Percentiles rank a stretch among this genome's conserved stretches.
These are phyloP conservation scores for Yamadazyma olivae DNA, from an alignment of 805 yeast genomes.

Conservation along the genomic window DNA sequence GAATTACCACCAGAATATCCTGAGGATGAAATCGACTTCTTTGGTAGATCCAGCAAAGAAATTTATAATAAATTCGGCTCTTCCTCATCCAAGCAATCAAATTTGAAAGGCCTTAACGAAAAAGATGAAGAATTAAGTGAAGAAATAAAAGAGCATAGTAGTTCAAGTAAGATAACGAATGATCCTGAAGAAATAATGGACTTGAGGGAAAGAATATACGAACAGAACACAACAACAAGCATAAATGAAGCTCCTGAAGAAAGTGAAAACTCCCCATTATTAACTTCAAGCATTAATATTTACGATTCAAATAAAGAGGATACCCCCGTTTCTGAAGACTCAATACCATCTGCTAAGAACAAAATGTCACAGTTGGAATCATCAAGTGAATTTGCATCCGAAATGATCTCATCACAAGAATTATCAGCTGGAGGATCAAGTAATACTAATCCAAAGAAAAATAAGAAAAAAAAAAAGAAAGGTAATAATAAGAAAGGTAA, in stretches of 20 bases:
- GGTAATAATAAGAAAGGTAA: background rate
- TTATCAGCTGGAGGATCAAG: too few relatives aligned
- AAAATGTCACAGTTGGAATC: too few relatives aligned
- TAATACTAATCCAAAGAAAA: background rate
- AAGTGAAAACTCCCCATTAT: conserved; percentile 1
- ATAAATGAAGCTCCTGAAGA: background rate
- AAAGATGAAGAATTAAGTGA: conserved; percentile 4
- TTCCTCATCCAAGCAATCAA: conserved; percentile 17
- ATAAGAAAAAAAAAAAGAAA: conserved; percentile 2
- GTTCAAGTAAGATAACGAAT: conserved; percentile 16
- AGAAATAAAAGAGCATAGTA: conserved; percentile 1
- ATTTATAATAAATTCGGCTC: conserved; percentile 23
- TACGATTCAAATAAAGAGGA: conserved; percentile 1
- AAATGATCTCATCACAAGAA: too few relatives aligned
- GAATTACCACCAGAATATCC: conserved; percentile 72
- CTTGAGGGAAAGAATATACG: conserved; percentile 30
- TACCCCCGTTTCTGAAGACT: too few relatives aligned
- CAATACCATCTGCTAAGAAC: too few relatives aligned
- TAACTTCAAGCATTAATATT: background rate
- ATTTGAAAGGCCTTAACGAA: conserved; percentile 10
- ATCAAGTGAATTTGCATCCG: too few relatives aligned
- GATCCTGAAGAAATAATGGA: conserved; percentile 37
- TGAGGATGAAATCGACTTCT: conserved; percentile 58
- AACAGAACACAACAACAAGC: conserved; percentile 14
- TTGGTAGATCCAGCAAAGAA: conserved; percentile 40